Conservation (phyloP, 2,329 filamentous ascomycete genomes). For the Zasmidium cellare region DNA sequence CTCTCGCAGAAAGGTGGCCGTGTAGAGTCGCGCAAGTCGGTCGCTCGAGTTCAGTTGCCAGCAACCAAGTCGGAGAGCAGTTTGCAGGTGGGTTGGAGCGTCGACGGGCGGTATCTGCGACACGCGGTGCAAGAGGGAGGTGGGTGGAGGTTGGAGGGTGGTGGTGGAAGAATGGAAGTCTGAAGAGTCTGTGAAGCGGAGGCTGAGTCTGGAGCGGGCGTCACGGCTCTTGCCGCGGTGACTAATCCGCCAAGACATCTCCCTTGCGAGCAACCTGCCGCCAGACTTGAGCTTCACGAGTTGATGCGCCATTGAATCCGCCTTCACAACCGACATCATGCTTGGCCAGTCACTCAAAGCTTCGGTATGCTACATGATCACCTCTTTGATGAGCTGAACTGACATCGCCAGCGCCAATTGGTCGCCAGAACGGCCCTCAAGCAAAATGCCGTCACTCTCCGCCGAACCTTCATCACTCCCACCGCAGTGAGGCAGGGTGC, state of each 20-base stretch:
- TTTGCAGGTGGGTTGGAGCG: slow-evolving; percentile 9
- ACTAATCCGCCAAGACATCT: neutral
- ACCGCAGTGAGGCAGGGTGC: slow-evolving; percentile 63
- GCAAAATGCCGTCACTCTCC: slow-evolving; percentile 54
- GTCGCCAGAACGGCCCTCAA: slow-evolving; percentile 61
- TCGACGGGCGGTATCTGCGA: slow-evolving; percentile 25
- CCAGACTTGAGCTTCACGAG: neutral
- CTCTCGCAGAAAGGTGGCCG: slow-evolving; percentile 34
- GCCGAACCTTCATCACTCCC: slow-evolving; percentile 65
- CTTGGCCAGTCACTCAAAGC: slow-evolving; percentile 63
- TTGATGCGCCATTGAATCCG: neutral
- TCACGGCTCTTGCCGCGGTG: neutral
- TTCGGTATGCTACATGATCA: slow-evolving; percentile 50
- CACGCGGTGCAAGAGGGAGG: slow-evolving; percentile 22
- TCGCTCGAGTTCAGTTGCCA: slow-evolving; percentile 25
- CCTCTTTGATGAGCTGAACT: slow-evolving; percentile 31
- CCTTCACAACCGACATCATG: slow-evolving; percentile 46
- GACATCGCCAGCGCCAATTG: slow-evolving; percentile 56
- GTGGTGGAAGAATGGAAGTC: slow-evolving; percentile 5
- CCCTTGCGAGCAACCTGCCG: neutral
- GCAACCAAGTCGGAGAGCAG: slow-evolving; percentile 16
- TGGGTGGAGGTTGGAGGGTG: slow-evolving; percentile 13
- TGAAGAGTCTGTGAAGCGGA: neutral
- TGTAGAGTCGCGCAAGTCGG: slow-evolving; percentile 29
- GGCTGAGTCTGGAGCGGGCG: neutral